Evolutionary conservation across 2,329 filamentous ascomycete genomes (phyloP), one percentile per base, ranked within the genome.

Genomic region (Camillea tinctor): DNA sequence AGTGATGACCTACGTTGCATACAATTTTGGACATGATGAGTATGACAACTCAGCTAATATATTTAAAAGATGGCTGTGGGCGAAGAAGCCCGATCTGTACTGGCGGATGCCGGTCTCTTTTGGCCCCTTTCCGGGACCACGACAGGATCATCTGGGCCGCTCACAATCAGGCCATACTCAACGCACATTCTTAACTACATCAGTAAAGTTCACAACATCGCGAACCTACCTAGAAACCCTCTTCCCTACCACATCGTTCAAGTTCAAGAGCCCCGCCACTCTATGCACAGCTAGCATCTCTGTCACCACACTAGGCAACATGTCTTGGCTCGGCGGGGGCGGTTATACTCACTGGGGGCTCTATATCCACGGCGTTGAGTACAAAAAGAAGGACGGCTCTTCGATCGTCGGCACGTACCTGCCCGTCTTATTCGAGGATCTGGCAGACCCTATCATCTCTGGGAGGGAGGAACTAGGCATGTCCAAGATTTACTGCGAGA

Each of bases 331-430:
- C 0, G 85, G 83, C 3, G 86, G 86, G 1, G 72, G 74, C 0
- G 85, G 86, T 0, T 89, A 89, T 68, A 79, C 75, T 19, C 80
- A 82, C 64, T 74, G 86, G 15, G 86, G 84, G 0, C 76, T 89
- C 0, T 88, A 86, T 67, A 80, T 89, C 17, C 86, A 89, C 61
- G 86, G 84, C 0, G 81, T 88, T 1, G 72, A 85, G 61, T 87
- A 87, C 64, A 77, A 72, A 1, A 82, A 80, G 64, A 73, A 77
- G 69, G 82, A 72, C 57, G 83, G 84, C 1, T 73, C 74, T 0
- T 72, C 76, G 0, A 66, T 85, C 1, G 72, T 72, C 13, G 86
- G 84, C 1, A 81, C 81, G 0, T 88, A 83, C 63, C 69, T 88
- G 44, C 80, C 84, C 0, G 74, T 88, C 0, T 72, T 88, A 0